Evolutionary conservation across 2,329 filamentous ascomycete genomes (phyloP), one percentile per base, ranked within the genome.

Genomic region (Sclerotinia trifoliorum): DNA sequence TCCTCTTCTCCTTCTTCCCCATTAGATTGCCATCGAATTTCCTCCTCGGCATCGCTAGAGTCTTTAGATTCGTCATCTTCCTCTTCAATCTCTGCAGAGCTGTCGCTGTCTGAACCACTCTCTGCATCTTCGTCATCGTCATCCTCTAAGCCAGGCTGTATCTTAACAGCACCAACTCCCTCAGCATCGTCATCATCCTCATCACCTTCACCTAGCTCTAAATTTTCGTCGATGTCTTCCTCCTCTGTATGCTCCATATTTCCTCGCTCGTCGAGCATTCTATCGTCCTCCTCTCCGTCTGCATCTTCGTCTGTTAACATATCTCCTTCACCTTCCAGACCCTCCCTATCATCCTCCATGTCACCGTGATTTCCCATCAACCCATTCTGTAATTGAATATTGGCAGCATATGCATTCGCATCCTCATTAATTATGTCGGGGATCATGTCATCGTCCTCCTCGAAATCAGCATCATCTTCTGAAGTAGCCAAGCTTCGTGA

Each of bases 41-140:
- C 86, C 39, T 84, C 84, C 67, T 89, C 86, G 78, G 85, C 87
- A 65, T 85, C 86, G 39, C 82, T 85, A 71, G 88, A 85, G 15
- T 78, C 80, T 39, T 83, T 83, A 1, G 85, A 88, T 52, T 86
- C 86, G 13, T 83, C 84, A 48, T 84, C 87, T 65, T 74, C 75
- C 10, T 74, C 76, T n/a, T 67, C 72, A 61, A 68, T 64, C 67
- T 73, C 75, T 24, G 68, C 74, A 58, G 72, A 74, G 65, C 61
- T 65, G 54, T 74, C 74, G 44, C 76, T 74, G 15, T 77, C 73
- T 32, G 71, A 71, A n/a, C 65, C 71, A 44, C 71, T 71, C 26
- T 77, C 74, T 32, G 78, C 79, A 24, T 78, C 79, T 67, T 78
- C 79, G 68, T 80, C 78, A 24, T 82, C 80, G 44, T 80, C 77